Percentiles rank a stretch among this genome's conserved stretches.
Evolutionary conservation across 208 protist species (phyloP).

Genomic region (Porcisia deanei): DNA sequence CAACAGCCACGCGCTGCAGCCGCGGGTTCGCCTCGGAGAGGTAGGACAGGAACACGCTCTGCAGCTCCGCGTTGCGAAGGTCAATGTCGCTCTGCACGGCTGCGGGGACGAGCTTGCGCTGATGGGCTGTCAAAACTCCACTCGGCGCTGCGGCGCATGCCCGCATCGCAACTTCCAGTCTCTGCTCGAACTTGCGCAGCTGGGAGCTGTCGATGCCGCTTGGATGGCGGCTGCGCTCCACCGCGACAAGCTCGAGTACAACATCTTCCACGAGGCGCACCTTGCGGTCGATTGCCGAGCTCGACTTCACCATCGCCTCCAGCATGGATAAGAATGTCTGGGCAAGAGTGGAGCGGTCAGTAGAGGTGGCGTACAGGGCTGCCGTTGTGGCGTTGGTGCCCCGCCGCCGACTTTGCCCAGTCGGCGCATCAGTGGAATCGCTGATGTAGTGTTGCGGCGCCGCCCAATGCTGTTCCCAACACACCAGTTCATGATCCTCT

Average conservation of each 20-base stretch:
- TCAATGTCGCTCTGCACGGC: constrained; percentile 22
- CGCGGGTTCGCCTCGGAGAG: constrained; percentile 59
- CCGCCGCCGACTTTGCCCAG: not conserved
- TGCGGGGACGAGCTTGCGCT: constrained; percentile 25
- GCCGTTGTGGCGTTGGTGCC: constrained; percentile 10
- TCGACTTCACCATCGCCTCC: constrained; percentile 61
- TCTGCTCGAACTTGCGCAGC: constrained; percentile 68
- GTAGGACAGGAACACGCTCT: constrained; percentile 49
- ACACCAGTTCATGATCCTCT: constrained; percentile 63
- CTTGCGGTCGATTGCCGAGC: constrained; percentile 36
- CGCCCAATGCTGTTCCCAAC: constrained; percentile 52
- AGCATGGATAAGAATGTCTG: constrained; percentile 80
- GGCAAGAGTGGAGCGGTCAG: constrained; percentile 71
- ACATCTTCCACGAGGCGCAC: constrained; percentile 68
- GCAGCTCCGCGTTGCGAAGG: constrained; percentile 44
- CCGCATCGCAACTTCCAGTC: constrained; percentile 71
- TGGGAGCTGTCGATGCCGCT: constrained; percentile 39
- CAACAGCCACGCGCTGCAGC: constrained; percentile 74
- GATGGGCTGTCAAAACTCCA: constrained; percentile 33
- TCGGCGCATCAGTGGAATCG: not conserved
- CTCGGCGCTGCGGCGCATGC: constrained; percentile 56
- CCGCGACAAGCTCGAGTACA: constrained; percentile 61
- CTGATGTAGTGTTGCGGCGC: constrained; percentile 6
- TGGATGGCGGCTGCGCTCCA: constrained; percentile 71
- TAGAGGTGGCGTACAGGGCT: constrained; percentile 40